These are phyloP conservation scores for Exutisphaerella laricina DNA, from an alignment of 2,329 filamentous ascomycete species.

Conservation along the genomic window DNA sequence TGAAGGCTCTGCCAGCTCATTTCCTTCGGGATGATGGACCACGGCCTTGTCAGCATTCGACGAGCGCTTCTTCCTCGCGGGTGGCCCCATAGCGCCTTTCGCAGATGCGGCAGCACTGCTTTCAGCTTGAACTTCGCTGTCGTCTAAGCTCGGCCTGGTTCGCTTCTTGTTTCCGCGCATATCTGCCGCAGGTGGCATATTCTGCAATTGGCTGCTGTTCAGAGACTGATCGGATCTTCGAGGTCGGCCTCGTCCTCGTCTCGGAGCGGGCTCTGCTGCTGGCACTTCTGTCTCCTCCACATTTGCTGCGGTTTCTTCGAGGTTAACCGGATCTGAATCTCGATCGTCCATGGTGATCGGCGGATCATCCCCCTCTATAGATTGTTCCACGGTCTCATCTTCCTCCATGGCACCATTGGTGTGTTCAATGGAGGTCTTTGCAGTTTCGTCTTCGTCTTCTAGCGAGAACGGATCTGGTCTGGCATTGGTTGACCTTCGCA, in stretches of 20 bases:
- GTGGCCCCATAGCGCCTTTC: conserved; percentile 7
- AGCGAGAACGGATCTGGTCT: conserved; percentile 21
- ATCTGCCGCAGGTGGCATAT: conserved; percentile 1
- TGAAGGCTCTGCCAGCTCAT: conserved; percentile 14
- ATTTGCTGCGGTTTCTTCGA: conserved; percentile 10
- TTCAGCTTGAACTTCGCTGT: conserved; percentile 9
- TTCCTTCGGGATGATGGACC: conserved; percentile 12
- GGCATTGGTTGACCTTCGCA: conserved; percentile 26
- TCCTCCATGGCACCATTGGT: conserved; percentile 13
- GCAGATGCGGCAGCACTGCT: conserved; percentile 2
- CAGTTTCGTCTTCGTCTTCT: conserved; percentile 18
- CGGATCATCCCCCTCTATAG: conserved; percentile 17
- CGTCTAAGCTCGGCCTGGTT: conserved; percentile 14
- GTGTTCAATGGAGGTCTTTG: conserved; percentile 16
- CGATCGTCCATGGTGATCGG: conserved; percentile 16
- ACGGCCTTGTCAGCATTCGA: conserved; percentile 10
- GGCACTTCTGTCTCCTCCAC: conserved; percentile 1
- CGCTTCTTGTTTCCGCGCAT: conserved; percentile 17
- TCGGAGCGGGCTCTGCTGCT: conserved; percentile 1
- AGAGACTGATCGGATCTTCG: conserved; percentile 19
- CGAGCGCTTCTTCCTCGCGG: conserved; percentile 18
- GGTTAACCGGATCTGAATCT: conserved; percentile 8
- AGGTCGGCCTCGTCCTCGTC: conserved; percentile 17
- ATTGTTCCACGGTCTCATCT: conserved; percentile 18
- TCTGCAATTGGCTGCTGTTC: conserved; percentile 14